phyloP scores from a whole-genome alignment of 768 basidiomycete species.

The Leucogyrophana mollusca region DNA sequence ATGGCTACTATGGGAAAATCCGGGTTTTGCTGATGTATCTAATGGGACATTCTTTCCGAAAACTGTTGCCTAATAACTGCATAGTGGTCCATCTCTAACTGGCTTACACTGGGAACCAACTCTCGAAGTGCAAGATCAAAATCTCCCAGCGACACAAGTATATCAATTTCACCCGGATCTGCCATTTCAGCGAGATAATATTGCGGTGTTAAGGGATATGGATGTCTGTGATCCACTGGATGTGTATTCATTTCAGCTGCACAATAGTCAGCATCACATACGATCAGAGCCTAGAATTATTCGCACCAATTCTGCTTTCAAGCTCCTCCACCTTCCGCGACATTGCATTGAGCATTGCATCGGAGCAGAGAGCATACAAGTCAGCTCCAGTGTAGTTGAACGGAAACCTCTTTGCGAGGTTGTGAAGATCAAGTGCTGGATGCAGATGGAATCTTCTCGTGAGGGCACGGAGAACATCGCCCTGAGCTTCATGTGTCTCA shows the following conservation, averaged over 20 bases:
- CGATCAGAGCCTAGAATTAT: background rate
- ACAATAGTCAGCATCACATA: background rate
- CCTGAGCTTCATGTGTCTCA: conserved; percentile 80
- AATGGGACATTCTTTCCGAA: too few species aligned
- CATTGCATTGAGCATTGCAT: conserved; percentile 96
- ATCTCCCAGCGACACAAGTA: conserved; percentile 74
- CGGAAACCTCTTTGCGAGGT: conserved; percentile 72
- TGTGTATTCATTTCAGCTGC: conserved; percentile 48
- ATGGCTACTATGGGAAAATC: too few species aligned
- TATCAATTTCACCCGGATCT: conserved; percentile 59
- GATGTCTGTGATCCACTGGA: conserved; percentile 44
- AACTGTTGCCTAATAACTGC: conserved; percentile 68
- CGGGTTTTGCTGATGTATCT: too few species aligned
- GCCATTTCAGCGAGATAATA: conserved; percentile 90
- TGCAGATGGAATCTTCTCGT: conserved; percentile 90
- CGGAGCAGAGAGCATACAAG: conserved; percentile 95
- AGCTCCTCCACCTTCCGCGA: conserved; percentile 79
- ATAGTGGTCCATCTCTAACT: conserved; percentile 86
- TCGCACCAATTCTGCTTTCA: conserved; percentile 70
- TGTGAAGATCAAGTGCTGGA: conserved; percentile 57
- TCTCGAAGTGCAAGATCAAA: conserved; percentile 72
- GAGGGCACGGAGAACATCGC: conserved; percentile 83
- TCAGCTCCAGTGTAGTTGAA: conserved; percentile 98
- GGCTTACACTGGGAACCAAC: conserved; percentile 79
- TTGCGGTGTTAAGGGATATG: conserved; percentile 78